Evolutionary conservation across 2,329 filamentous ascomycete species (phyloP), one percentile per base, ranked within the genome.

Genomic region (Lasiodiplodia theobromae): DNA sequence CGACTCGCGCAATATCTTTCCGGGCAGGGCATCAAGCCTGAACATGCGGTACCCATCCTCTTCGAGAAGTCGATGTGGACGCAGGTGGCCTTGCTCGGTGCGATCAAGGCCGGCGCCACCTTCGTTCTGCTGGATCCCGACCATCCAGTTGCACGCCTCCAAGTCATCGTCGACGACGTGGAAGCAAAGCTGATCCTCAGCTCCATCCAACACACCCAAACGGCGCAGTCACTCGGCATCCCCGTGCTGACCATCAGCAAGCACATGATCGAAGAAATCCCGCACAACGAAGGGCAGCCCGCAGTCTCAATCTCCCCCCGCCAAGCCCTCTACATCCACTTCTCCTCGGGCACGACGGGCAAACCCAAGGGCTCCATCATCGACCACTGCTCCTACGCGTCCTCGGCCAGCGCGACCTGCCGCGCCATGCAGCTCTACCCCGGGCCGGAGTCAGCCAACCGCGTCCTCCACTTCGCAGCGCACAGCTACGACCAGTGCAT

Each of bases 1-100:
- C 28, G 73, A 1, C 76, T 86, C 7, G 84, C 84, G 2, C 72
- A 73, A 5, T 76, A 82, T 66, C 78, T 86, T 2, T 72, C 73
- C 18, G 28, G 12, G 8, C 71, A 81, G 1, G 52, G 52, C 16
- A 31, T 56, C 23, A n/a, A 49, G 4, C 63, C 63, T n/a, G 63
- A 37, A n/a, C 11, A 12, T 12, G 21, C 34, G 16, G 63, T 66
- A 14, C 63, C 63, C 21, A 56, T 56, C 4, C 38, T 25, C 18
- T 56, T 52, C 5, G 63, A 66, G 51, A 66, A 66, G 14, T 38
- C 63, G 0, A 52, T 53, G 38, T 81, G 76, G 77, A 73, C 72
- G 0, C 66, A 75, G 4, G 72, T 81, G 6, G 75, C 77, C 0
- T 76, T 78, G 66, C 68, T 82, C 8, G 79, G 73, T 1, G 74